phyloP scores from a whole-genome alignment of 345 rosid genomes.

The Sisymbrium irio region DNA sequence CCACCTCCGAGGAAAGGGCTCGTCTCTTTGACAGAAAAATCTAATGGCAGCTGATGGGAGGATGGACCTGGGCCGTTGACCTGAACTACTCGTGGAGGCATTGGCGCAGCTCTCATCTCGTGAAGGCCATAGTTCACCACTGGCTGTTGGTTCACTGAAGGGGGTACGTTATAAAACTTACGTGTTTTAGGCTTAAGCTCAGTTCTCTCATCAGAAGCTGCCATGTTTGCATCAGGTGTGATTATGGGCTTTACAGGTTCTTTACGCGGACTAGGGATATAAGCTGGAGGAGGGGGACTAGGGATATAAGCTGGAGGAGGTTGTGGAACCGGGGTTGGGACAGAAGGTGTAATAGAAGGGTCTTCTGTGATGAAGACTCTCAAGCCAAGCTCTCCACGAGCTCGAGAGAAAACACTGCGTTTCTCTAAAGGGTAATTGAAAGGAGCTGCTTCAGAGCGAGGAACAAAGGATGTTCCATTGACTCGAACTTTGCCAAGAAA shows the following conservation, averaged over 20 bases:
- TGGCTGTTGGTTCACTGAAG: slow-evolving; percentile 22
- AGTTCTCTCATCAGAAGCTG: background rate
- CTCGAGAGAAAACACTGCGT: slow-evolving; percentile 51
- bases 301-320: slow-evolving; percentile 38
- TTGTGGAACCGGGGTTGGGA: slow-evolving; percentile 53
- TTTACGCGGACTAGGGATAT: slow-evolving; percentile 34
- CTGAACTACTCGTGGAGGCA: slow-evolving; percentile 34
- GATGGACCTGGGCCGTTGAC: slow-evolving; percentile 24
- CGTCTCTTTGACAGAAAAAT: slow-evolving; percentile 76
- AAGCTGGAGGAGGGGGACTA: slow-evolving; percentile 35
- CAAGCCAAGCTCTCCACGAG: slow-evolving; percentile 78
- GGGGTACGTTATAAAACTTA: slow-evolving; percentile 16
- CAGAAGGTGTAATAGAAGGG: slow-evolving; percentile 51
- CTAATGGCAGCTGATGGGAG: slow-evolving; percentile 45
- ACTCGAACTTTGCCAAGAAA: slow-evolving; percentile 79
- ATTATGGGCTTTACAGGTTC: slow-evolving; percentile 5
- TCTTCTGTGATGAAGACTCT: slow-evolving; percentile 74
- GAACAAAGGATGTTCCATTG: slow-evolving; percentile 74
- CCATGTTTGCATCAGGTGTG: background rate
- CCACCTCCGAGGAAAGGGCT: slow-evolving; percentile 89
- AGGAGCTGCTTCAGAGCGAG: slow-evolving; percentile 78
- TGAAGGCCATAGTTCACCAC: slow-evolving; percentile 15
- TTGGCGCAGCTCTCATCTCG: slow-evolving; percentile 34
- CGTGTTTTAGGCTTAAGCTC: slow-evolving; percentile 22
- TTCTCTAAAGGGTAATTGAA: slow-evolving; percentile 88